A percentile compares a stretch with the other conserved stretches of the same genome.
Evolutionary conservation across 2,329 filamentous ascomycete species (phyloP).

Genomic region (Exophiala lecanii-corni): DNA sequence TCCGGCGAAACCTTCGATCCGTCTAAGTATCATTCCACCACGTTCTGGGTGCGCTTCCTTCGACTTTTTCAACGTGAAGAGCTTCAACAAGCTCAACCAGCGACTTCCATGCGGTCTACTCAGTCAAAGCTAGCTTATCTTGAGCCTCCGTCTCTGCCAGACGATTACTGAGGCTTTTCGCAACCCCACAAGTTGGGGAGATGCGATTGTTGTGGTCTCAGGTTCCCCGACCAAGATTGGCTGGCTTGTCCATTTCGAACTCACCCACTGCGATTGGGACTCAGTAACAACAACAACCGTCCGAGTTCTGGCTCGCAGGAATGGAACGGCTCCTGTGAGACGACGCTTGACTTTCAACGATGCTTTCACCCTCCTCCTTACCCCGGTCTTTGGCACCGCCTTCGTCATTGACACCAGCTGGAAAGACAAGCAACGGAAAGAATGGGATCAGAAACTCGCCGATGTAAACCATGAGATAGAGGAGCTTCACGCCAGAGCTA

Average conservation of each 20-base stretch:
- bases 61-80: too few species aligned
- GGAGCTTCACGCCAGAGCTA: slow-evolving; percentile 18
- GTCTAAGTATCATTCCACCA: not conserved
- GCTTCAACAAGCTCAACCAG: too few species aligned
- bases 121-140: not conserved
- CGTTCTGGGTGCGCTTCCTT: too few species aligned
- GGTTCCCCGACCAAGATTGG: slow-evolving; percentile 19
- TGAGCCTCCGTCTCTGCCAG: too few species aligned
- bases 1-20: not conserved
- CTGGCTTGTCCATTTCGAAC: slow-evolving; percentile 8
- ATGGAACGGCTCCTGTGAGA: slow-evolving; percentile 16
- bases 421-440: slow-evolving; percentile 23
- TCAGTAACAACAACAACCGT: not conserved
- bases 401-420: slow-evolving; percentile 23
- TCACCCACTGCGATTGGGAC: slow-evolving; percentile 8
- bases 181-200: slow-evolving; percentile 6
- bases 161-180: too few species aligned
- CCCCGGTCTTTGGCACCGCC: slow-evolving; percentile 23
- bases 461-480: slow-evolving; percentile 20
- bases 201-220: slow-evolving; percentile 24
- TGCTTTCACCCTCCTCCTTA: slow-evolving; percentile 23
- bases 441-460: slow-evolving; percentile 25
- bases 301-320: slow-evolving; percentile 15
- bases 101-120: too few species aligned
- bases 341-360: slow-evolving; percentile 22